Evolutionary conservation across 164 flowering plant genomes (phyloP), one percentile per base, ranked within the genome.

Genomic region (Aristolochia contorta): DNA sequence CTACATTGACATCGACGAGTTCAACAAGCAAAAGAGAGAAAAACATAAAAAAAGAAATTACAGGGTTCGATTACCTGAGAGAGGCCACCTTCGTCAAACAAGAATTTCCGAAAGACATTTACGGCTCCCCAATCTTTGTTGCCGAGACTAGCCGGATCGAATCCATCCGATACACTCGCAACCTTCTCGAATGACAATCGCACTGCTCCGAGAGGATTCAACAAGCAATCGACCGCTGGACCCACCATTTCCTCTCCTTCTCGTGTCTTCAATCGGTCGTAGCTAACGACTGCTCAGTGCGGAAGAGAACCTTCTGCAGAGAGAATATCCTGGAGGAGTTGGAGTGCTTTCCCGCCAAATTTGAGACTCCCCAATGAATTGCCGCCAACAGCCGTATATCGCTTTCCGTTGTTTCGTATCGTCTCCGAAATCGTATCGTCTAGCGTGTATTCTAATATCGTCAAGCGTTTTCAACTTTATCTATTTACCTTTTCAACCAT

Each of bases 141-240:
- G 54, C 72, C 66, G 58, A 80, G 67, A 10, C 72, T 56, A 41
- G 80, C 66, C n/a, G 85, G 87, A 50, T 81, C 78, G 30, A 72
- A 65, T 21, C 77, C 85, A 2, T 82, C 72, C 1, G 64, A 33
- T 16, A 50, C 37, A 27, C 84, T 70, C 20, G 78, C 57, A 23
- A 84, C 84, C 70, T 82, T 82, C 73, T 90, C 91, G 77, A 88
- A 90, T 4, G 92, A 81, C 33, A 67, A 65, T 56, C 99, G 79
- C 10, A 93, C 96, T 57, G 91, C 95, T 52, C 97, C 99, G n/a
- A 86, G 79, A 3, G 99, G 99, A 66, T 93, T 93, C 27, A 78
- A 73, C 7, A 88, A 71, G 71, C 80, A 84, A 75, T 93, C 99
- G 72, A 81, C 86, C 33, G 75, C 72, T 22, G 74, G 66, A 12